Conservation (phyloP, 257 asterid genomes). For the Fraxinus americana region DNA sequence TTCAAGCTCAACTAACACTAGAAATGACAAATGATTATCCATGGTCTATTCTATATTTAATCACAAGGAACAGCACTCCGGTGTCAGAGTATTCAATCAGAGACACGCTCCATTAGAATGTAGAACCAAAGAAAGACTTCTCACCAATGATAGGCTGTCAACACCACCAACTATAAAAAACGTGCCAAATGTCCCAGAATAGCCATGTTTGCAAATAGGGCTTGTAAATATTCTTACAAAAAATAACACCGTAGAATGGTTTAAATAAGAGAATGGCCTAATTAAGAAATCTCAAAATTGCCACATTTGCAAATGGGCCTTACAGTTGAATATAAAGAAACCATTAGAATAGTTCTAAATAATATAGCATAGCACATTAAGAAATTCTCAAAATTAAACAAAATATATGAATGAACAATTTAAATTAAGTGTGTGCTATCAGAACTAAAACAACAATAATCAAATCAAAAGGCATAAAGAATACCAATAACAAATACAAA, state of each 20-base stretch:
- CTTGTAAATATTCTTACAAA: not conserved
- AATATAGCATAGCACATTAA: not conserved
- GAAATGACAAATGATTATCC: not conserved
- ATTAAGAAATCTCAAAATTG: not conserved
- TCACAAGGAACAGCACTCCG: not conserved
- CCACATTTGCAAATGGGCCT: not conserved
- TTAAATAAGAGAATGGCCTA: not conserved
- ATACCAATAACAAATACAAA: slow-evolving; percentile 2
- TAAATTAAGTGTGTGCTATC: not conserved
- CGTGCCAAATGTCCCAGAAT: not conserved
- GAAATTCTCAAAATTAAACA: not conserved
- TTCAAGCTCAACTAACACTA: not conserved
- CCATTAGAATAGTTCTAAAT: not conserved
- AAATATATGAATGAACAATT: not conserved
- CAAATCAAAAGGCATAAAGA: not conserved
- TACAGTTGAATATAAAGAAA: not conserved
- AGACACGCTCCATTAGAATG: not conserved
- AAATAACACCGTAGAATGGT: not conserved
- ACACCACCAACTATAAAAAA: not conserved
- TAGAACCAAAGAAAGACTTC: not conserved
- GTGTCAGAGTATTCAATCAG: not conserved
- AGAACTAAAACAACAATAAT: not conserved
- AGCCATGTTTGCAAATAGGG: not conserved
- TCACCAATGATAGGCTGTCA: not conserved
- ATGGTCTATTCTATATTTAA: not conserved